Percentiles rank a stretch among this genome's conserved stretches.
These are phyloP conservation scores for Arabidopsis thaliana DNA, from an alignment of 345 rosid species.

Conservation along the genomic window TAIR10.1 NC_003075.7:11325501-11326000, in stretches of 20 bases:
- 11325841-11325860: neutral
- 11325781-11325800: slow-evolving; percentile 53
- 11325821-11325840: neutral
- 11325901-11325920: slow-evolving; percentile 69
- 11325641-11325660: slow-evolving; percentile 40
- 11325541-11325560: slow-evolving; percentile 65
- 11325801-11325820: neutral
- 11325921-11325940: slow-evolving; percentile 84
- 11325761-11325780: slow-evolving; percentile 71
- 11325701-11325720: slow-evolving; percentile 77
- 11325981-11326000: slow-evolving; percentile 21
- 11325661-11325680: slow-evolving; percentile 51
- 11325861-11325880: slow-evolving; percentile 60
- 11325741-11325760: slow-evolving; percentile 70
- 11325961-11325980: slow-evolving; percentile 53
- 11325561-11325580: slow-evolving; percentile 74
- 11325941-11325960: slow-evolving; percentile 60
- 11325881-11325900: slow-evolving; percentile 67
- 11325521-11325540: slow-evolving; percentile 78
- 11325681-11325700: slow-evolving; percentile 36
- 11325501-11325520: slow-evolving; percentile 69
- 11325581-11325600: slow-evolving; percentile 40
- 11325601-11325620: slow-evolving; percentile 52
- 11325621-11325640: slow-evolving; percentile 44
- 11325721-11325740: slow-evolving; percentile 70